phyloP scores from a whole-genome alignment of 768 basidiomycete species.

The Mycena vulgaris region DNA sequence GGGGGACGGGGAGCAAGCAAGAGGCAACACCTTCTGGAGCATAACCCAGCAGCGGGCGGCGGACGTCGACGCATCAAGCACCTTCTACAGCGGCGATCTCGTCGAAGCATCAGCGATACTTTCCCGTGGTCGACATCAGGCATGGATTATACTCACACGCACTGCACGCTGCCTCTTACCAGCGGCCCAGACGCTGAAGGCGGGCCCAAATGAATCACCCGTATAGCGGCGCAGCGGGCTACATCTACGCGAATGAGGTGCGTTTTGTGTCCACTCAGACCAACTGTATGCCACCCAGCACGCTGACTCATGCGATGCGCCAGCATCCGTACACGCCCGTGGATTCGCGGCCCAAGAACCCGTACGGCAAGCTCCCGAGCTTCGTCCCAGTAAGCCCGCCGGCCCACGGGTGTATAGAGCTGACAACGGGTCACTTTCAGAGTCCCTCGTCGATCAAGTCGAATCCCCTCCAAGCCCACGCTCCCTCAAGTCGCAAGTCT shows the following conservation, averaged over 20 bases:
- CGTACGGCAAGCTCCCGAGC: too few species aligned
- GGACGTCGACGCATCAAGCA: too few species aligned
- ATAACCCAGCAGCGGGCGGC: too few species aligned
- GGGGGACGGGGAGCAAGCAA: too few species aligned
- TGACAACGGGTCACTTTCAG: background rate
- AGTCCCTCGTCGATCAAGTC: background rate
- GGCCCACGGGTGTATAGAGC: too few species aligned
- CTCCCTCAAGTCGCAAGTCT: background rate
- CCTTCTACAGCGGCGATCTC: background rate
- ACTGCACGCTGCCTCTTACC: background rate
- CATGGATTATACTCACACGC: background rate
- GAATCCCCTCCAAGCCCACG: background rate
- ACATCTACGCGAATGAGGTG: background rate
- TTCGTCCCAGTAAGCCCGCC: too few species aligned
- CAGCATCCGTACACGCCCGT: background rate
- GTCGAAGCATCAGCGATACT: background rate
- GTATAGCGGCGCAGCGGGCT: background rate
- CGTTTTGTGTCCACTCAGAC: background rate
- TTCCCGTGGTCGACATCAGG: background rate
- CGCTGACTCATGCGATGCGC: background rate
- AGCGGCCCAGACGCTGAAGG: background rate
- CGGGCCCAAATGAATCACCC: background rate
- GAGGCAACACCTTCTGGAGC: too few species aligned
- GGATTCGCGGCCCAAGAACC: background rate
- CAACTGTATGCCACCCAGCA: background rate